Conservation (phyloP, 257 asterid species). For the Perilla frutescens region DNA sequence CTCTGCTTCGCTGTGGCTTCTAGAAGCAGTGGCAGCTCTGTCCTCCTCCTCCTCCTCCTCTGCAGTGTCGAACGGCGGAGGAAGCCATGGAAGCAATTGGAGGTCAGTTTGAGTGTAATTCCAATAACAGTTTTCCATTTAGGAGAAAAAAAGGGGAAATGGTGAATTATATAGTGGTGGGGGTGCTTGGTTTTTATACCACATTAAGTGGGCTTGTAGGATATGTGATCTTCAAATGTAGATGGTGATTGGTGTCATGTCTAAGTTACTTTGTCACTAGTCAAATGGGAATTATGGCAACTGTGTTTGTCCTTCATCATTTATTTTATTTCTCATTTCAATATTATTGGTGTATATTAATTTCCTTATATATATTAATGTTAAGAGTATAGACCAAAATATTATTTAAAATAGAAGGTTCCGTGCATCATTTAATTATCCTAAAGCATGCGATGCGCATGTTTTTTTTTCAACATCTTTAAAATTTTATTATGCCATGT, state of each 20-base stretch:
- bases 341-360: background rate
- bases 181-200: constrained; percentile 25
- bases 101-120: constrained; percentile 21
- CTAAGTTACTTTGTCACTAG: constrained; percentile 42
- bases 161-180: background rate
- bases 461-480: too few species aligned
- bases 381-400: too few species aligned
- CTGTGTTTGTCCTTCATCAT: constrained; percentile 48
- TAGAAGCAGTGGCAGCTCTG: constrained; percentile 44
- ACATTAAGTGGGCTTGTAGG: constrained; percentile 25
- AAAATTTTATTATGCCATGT: too few species aligned
- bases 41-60: constrained; percentile 40
- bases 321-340: background rate
- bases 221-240: constrained; percentile 49
- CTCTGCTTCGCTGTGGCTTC: constrained; percentile 90
- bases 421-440: too few species aligned
- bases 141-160: background rate
- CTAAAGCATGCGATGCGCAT: too few species aligned
- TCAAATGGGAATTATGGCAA: constrained; percentile 51
- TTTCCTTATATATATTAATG: background rate
- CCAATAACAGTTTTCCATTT: constrained; percentile 54
- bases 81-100: constrained; percentile 34
- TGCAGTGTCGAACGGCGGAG: constrained; percentile 32
- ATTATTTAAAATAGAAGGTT: too few species aligned
- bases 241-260: constrained; percentile 57